Evolutionary conservation across 73 alveolate species (phyloP), one percentile per base, ranked within the genome.

Genomic region (Symbiodinium pilosum): DNA sequence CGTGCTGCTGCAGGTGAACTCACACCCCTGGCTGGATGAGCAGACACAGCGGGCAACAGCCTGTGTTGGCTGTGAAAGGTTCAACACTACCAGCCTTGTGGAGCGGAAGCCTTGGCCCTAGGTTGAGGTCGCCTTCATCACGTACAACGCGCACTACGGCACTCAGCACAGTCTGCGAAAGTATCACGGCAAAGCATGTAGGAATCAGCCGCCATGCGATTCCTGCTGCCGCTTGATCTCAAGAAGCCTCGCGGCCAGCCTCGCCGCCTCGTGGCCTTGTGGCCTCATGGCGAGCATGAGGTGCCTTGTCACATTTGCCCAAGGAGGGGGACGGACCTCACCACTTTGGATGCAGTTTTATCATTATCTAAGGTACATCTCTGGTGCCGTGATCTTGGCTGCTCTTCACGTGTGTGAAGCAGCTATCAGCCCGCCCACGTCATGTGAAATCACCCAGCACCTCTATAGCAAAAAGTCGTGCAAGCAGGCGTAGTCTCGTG

Each of bases 11-110:
- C 84, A 88, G 69, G 95, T 64, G 26, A 14, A 68, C 36, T 44
- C 95, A 30, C 95, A 88, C 34, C 95, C 95, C 21, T 88, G 95
- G 95, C 51, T 88, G 71, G 95, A 88, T 24, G 95, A 88, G 86
- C 95, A 88, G 71, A 88, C 95, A 24, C 95, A 88, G 44, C 86
- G 95, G 16, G 85, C 44, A 9, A 43, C 85, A 2, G 12, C 85
- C 85, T 73, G 44, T 34, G 43, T 59, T 26, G 77, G 4, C 73
- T 12, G 34, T 54, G 73, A 54, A 54, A n/a, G 26, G 73, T 54
- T 26, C 73, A 16, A n/a, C 73, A 54, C 26, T n/a, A n/a, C n/a
- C 73, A 54, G 11, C 34, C 30, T 30, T 54, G 20, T 16, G 73
- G 26, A 26, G 73, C 18, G 18, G 30, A 14, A 9, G 59, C 59